Evolutionary conservation across 345 rosid genomes (phyloP).

Genomic region (Stellera chamaejasme): DNA sequence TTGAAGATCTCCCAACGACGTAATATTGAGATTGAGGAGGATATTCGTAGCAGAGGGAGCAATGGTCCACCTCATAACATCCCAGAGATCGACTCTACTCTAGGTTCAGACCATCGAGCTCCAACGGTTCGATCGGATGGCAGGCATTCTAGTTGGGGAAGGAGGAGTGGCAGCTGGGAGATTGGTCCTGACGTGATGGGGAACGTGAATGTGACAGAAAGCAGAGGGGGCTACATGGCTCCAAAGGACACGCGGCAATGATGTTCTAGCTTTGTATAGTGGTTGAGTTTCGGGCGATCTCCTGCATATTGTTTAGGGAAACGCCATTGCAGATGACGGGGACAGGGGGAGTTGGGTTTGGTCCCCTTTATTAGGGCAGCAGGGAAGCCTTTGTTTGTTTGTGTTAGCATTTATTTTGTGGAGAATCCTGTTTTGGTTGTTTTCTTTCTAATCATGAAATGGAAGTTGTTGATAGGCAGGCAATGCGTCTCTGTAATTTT

Average conservation of each 20-base stretch:
- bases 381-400: conserved; percentile 1
- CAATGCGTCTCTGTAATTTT: too few relatives aligned
- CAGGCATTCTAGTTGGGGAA: conserved; percentile 71
- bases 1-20: conserved; percentile 85
- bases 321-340: conserved; percentile 1
- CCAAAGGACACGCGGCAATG: conserved; percentile 34
- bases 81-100: conserved; percentile 42
- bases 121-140: conserved; percentile 54
- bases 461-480: too few relatives aligned
- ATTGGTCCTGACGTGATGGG: conserved; percentile 43
- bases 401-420: conserved; percentile 10
- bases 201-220: conserved; percentile 40
- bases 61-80: conserved; percentile 45
- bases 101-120: conserved; percentile 53
- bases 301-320: conserved; percentile 6
- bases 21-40: conserved; percentile 53
- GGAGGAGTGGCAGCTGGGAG: conserved; percentile 86
- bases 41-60: conserved; percentile 58
- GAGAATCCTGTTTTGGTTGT: conserved; percentile 11
- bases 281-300: conserved; percentile 8
- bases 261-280: conserved; percentile 11
- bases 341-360: conserved; percentile 13
- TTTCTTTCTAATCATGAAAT: not conserved
- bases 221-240: conserved; percentile 33
- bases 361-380: conserved; percentile 13